phyloP scores from a whole-genome alignment of 2,329 filamentous ascomycete species.

The Fusarium sp. region DNA sequence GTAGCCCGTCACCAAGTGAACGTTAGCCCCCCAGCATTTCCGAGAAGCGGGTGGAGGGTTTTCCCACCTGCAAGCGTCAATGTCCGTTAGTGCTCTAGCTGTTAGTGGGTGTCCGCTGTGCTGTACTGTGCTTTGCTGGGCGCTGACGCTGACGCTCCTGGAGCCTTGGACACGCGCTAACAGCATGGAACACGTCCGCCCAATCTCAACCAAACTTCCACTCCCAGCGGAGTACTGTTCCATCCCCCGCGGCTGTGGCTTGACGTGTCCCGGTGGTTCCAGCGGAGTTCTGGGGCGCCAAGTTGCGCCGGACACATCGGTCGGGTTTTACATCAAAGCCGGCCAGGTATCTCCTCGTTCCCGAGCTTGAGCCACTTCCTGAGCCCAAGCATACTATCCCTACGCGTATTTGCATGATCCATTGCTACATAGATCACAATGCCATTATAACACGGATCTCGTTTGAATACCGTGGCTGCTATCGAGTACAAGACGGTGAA shows the following conservation, averaged over 20 bases:
- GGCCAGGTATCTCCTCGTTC: background rate
- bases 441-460: background rate
- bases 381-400: background rate
- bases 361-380: background rate
- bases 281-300: slow-evolving; percentile 20
- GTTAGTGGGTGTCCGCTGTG: background rate
- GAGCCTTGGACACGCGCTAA: slow-evolving; percentile 27
- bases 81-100: background rate
- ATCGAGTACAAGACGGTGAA: background rate
- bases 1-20: slow-evolving; percentile 17
- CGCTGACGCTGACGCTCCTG: slow-evolving; percentile 35
- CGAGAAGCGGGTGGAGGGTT: slow-evolving; percentile 37
- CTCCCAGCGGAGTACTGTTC: slow-evolving; percentile 10
- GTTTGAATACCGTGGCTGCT: background rate
- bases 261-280: slow-evolving; percentile 37
- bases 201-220: slow-evolving; percentile 26
- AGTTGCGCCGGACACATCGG: slow-evolving; percentile 25
- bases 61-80: background rate
- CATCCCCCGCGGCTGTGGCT: slow-evolving; percentile 38
- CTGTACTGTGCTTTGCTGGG: background rate
- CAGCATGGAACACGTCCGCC: slow-evolving; percentile 1
- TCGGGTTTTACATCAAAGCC: slow-evolving; percentile 6
- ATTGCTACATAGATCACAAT: background rate
- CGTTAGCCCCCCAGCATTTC: slow-evolving; percentile 33
- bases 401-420: background rate